Evolutionary conservation across 768 basidiomycete species (phyloP), one percentile per base, ranked within the genome.

Genomic region (Boletus reticulatus): DNA sequence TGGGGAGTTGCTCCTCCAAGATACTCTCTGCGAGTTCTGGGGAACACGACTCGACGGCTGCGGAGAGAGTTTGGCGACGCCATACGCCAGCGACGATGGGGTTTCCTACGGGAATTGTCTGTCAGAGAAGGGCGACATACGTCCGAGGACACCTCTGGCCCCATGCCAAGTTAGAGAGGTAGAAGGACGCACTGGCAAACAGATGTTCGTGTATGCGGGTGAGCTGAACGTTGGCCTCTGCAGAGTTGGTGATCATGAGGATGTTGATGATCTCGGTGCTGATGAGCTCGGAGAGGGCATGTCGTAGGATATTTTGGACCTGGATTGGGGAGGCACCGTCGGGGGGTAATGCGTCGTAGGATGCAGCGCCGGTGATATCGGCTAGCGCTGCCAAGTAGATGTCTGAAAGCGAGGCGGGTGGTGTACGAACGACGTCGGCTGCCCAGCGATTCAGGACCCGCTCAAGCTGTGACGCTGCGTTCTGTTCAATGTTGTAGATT

Each of bases 1-100:
- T 74, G 7, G 89, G 87, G 45, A 93, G 80, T 59, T 88, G 82
- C 56, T 93, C 92, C 19, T 74, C 68, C 43, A 94, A 77, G 65
- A 93, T 86, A 67, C 73, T 78, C 29, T 78, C 63, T 1, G 83
- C 78, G 80, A 91, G 88, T 48, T 87, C 85, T 7, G 84, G 81
- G 0, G 89, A 85, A 70, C 85, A 87, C 1, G 80, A 69, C 34
- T 92, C 89, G 50, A 94, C 54, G 8, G 53, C 53, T 5, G 53
- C 53, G 8, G 53, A 54, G 37, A 54, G 10, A 5, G 53, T 54
- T 37, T 54, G 53, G 10, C 53, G 53, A 22, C 92, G 83, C 92
- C 92, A 94, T 19, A 94, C 92, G 39, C 83, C 81, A 0, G 92
- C 92, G n/a, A 94, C 90, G 5, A 89, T 85, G 13, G 92, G 86